These are phyloP conservation scores for Acer yangbiense DNA, from an alignment of 345 rosid genomes.

Conservation along the genomic window DNA sequence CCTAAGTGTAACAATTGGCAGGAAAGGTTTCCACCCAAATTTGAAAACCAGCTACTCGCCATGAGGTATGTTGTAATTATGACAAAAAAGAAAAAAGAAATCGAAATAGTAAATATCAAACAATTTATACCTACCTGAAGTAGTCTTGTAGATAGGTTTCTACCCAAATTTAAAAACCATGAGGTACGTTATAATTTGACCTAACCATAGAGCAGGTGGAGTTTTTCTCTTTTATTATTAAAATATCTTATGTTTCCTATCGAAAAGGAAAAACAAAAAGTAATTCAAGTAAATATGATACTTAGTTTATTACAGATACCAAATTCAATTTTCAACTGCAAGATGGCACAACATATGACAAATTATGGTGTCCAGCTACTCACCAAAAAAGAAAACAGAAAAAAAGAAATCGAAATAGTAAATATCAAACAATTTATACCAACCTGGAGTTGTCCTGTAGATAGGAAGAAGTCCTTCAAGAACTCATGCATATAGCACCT, in stretches of 20 bases:
- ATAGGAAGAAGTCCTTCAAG: constrained; percentile 90
- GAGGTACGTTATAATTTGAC: too few species aligned
- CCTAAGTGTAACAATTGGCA: too few species aligned
- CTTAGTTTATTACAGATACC: too few species aligned
- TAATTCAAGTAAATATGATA: too few species aligned
- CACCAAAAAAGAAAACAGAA: not conserved
- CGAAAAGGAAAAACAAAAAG: too few species aligned
- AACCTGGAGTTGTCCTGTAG: constrained; percentile 92
- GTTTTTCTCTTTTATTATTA: too few species aligned
- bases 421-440: constrained; percentile 31
- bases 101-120: constrained; percentile 15
- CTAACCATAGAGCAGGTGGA: too few species aligned
- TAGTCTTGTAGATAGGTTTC: constrained; percentile 71
- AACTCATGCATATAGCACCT: constrained; percentile 88
- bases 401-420: constrained; percentile 10
- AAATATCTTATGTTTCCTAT: too few species aligned
- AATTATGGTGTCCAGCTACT: not conserved
- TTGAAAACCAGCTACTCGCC: too few species aligned
- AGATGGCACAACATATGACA: constrained; percentile 9
- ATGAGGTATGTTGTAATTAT: not conserved
- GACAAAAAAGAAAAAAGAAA: constrained; percentile 8
- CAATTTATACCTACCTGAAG: constrained; percentile 68
- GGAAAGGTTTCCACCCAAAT: too few species aligned
- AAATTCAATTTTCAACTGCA: too few species aligned
- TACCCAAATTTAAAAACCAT: too few species aligned